Evolutionary conservation across 164 flowering plant species (phyloP).

Genomic region (Aristolochia californica): DNA sequence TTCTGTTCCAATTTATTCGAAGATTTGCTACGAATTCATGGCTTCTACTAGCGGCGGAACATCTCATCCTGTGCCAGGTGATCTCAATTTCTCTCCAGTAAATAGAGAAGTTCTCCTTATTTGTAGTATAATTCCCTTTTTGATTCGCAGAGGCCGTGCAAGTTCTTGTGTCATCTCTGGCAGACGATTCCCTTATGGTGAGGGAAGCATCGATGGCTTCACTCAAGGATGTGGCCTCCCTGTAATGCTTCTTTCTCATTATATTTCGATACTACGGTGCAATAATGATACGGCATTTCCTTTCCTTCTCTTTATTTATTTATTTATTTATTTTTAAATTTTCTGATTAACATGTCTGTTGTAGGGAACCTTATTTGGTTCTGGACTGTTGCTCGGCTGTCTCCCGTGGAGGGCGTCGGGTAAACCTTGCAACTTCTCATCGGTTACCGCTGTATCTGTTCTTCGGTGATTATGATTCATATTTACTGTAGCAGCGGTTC

Average conservation of each 20-base stretch:
- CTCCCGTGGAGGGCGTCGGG: slow-evolving; percentile 93
- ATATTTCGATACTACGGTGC: no score
- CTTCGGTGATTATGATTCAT: not conserved
- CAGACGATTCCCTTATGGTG: slow-evolving; percentile 71
- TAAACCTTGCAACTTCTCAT: slow-evolving; percentile 10
- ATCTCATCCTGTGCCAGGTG: slow-evolving; percentile 17
- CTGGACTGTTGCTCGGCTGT: slow-evolving; percentile 73
- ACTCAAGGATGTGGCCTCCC: slow-evolving; percentile 57
- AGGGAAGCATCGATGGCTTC: slow-evolving; percentile 63
- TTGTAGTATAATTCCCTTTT: not conserved
- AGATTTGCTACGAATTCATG: slow-evolving; percentile 3
- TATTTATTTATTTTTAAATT: not conserved
- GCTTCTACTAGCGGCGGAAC: slow-evolving; percentile 18
- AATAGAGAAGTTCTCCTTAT: no score
- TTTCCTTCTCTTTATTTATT: not conserved
- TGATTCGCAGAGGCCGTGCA: slow-evolving; percentile 26
- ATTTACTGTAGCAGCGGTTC: slow-evolving; percentile 43
- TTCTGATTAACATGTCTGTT: slow-evolving; percentile 1
- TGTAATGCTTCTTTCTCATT: slow-evolving; percentile 27
- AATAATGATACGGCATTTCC: no score
- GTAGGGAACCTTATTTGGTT: slow-evolving; percentile 72
- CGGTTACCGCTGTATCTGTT: not conserved
- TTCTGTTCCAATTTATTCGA: not conserved
- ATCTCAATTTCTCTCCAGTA: not conserved
- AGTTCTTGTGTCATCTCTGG: slow-evolving; percentile 25